These are phyloP conservation scores for Peribolospora baueri DNA, from an alignment of 768 basidiomycete genomes.

Conservation along the genomic window DNA sequence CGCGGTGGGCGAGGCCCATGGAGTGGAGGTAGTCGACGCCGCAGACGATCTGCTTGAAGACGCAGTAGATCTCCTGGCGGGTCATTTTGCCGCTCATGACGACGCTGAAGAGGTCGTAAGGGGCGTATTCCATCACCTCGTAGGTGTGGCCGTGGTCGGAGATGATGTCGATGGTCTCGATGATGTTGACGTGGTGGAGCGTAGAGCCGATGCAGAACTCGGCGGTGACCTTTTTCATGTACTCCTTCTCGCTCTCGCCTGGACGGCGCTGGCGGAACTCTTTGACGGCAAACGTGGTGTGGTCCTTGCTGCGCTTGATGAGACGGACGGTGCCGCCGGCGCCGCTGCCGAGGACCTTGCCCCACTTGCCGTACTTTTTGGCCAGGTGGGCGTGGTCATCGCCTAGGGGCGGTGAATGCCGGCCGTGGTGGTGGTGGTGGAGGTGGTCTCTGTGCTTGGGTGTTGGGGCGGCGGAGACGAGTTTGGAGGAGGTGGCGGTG, in stretches of 20 bases:
- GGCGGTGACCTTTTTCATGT: slow-evolving; percentile 97
- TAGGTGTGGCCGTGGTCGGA: slow-evolving; percentile 95
- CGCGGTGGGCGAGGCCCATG: slow-evolving; percentile 90
- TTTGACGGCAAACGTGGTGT: slow-evolving; percentile 73
- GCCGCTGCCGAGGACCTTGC: slow-evolving; percentile 74
- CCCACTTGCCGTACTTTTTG: slow-evolving; percentile 99
- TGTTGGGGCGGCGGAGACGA: not conserved
- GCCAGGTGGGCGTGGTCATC: slow-evolving; percentile 71
- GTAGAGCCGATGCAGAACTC: slow-evolving; percentile 78
- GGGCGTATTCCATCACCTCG: slow-evolving; percentile 99
- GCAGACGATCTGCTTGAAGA: slow-evolving; percentile 93
- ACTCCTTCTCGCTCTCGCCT: slow-evolving; percentile 84
- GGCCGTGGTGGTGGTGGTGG: slow-evolving; percentile 17
- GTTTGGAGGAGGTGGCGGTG: slow-evolving; percentile 3
- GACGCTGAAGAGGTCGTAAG: slow-evolving; percentile 91
- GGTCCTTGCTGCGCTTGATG: slow-evolving; percentile 34
- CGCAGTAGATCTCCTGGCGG: slow-evolving; percentile 93
- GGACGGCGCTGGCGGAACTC: slow-evolving; percentile 75
- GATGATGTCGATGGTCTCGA: slow-evolving; percentile 94
- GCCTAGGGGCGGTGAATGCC: slow-evolving; percentile 41
- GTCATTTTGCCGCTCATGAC: slow-evolving; percentile 99
- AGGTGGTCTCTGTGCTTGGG: slow-evolving; percentile 12
- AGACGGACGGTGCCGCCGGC: slow-evolving; percentile 96
- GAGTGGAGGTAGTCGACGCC: slow-evolving; percentile 96
- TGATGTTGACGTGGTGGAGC: slow-evolving; percentile 83